Evolutionary conservation across 768 basidiomycete species (phyloP), one percentile per base, ranked within the genome.

Genomic region (Macrocybe gigantea): DNA sequence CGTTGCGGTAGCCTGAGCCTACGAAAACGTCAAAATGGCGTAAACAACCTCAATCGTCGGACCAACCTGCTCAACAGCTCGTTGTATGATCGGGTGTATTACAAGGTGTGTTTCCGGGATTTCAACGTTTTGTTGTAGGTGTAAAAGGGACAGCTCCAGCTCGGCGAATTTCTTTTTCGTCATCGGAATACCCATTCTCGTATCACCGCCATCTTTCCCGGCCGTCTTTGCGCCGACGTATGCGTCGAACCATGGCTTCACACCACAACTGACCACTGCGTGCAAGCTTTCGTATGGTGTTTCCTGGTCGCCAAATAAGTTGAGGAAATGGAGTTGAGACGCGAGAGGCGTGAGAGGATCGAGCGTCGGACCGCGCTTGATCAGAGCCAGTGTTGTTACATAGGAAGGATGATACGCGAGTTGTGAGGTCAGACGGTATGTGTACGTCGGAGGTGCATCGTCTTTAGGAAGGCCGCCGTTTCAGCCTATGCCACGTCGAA

Each of bases 151-250:
- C 7, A 97, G 69, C 64, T 99, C 95, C 47, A 98, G 83, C 58
- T 99, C 96, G 6, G 96, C 95, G 60, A 98, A 97, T 68, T 97
- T 98, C 75, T 94, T 94, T 80, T 97, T 98, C 40, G 95, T 93
- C 78, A 96, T 91, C 3, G 96, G 96, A 49, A 99, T 98, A 72
- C 72, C 91, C 83, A 91, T 87, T 67, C 92, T 89, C 38, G 74
- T 78, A 61, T 93, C 93, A 6, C 71, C 70, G 32, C 71, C 70
- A 32, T 88, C 87, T 60, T 90, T 92, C 45, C 79, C 82, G 49
- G 75, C 70, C 29, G 83, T 79, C 44, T 92, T 79, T 15, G 91
- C 77, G 15, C 88, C 93, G 29, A 97, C 93, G 59, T 95, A 98
- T 11, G 95, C 93, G 64, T 98, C 94, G 58, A 99, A 98, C 86